Base-by-base conservation (phyloP, 345 rosid species). In the Boechera stricta region DNA sequence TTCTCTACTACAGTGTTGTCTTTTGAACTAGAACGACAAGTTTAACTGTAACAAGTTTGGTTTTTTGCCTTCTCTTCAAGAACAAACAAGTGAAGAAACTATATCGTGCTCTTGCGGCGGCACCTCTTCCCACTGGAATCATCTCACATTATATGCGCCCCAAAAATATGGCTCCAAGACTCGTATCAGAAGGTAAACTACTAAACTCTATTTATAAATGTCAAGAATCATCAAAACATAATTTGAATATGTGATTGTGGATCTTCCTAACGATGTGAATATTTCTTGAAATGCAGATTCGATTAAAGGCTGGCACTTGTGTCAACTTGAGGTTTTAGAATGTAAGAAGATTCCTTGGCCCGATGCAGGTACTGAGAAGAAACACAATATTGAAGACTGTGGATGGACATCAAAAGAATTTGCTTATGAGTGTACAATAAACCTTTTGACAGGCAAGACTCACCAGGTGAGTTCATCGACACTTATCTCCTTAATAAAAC, bases 91-190 rank as follows among this genome's bases (percentile, higher is more conserved):
- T 94, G 68, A 90, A 85, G 92, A 94, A 94, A 77, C 92, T 90
- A 49, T 94, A 94, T 84, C 86, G 84, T 61, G 98, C 94, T 77
- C 96, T 94, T 73, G 85, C 93, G 77, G 89, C 86, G 67, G 87
- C 93, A 49, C 93, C 98, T 74, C 68, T 89, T 72, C 89, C 96
- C 18, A 64, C 68, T 78, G 97, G 98, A 81, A 67, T 91, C 2
- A 83, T 91, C 63, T 87, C 91, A 60, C 97, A 94, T 79, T 94
- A 91, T 79, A 94, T 94, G 96, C 90, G 97, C 21, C 97, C 98
- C 6, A 48, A 84, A 60, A 91, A 90, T 68, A 75, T 79, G 74
- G 97, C 98, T 78, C 97, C 98, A 4, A 86, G 97, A 76, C 85
- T 94, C 45, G 86, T 94, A 76, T 88, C 93, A 11, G 90, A 87